Evolutionary conservation across 441 rosid species (phyloP), one percentile per base, ranked within the genome.

Genomic region (Mallotus repandus): DNA sequence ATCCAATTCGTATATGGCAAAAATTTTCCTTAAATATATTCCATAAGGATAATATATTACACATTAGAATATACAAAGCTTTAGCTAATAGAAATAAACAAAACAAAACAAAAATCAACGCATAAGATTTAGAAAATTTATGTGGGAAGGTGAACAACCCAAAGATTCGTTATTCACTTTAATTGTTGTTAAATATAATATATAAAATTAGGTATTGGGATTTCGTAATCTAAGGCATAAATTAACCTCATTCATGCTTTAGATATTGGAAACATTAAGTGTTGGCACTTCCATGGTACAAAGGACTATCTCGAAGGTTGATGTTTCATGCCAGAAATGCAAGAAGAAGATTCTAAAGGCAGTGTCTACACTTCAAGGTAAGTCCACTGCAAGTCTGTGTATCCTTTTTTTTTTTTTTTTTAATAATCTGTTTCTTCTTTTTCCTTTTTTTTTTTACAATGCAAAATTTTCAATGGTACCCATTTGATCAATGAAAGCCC

Each of bases 261-360:
- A 25, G 29, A 25, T 25, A 25, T 25, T 25, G 29, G 10, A 29
- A 29, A 14, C 5, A 25, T 25, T 25, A 2, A 25, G 29, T 25
- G 29, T 25, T 53, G 1, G 2, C 5, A 15, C 18, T n/a, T 66
- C 75, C 55, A 79, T 84, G 86, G 80, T 72, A 25, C 83, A 75
- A 32, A 83, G 74, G 69, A 87, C 85, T 6, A 84, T 85, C 13
- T 66, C 85, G 75, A 85, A 83, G 80, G 87, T 85, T 18, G 76
- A 82, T 46, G 59, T 83, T 60, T 78, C 84, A 35, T 76, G 84
- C 77, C 54, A 63, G 13, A 85, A 85, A 80, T 82, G 88, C 86
- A 83, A 74, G 86, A 85, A 70, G 78, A 79, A 83, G 84, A 75
- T 85, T 76, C 83, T 87, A 52, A 82, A 80, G 73, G 82, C 85